Conservation (phyloP, 495 filamentous ascomycete genomes). For the Neurospora sp. region DNA sequence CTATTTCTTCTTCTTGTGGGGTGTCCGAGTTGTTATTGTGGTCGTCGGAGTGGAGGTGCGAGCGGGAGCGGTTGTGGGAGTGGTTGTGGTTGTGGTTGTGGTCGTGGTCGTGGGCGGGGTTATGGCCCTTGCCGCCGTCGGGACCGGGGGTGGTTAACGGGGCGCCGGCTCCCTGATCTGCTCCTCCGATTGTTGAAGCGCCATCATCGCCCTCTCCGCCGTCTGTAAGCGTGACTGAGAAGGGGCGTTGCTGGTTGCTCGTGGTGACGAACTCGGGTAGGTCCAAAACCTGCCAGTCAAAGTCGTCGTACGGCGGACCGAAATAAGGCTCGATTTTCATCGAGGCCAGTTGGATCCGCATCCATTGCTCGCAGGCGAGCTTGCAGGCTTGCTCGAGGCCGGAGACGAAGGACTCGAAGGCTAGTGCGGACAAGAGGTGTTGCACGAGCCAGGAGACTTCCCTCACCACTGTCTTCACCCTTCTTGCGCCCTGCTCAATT, state of each 20-base stretch:
- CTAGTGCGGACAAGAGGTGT: conserved; percentile 22
- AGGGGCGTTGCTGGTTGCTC: background rate
- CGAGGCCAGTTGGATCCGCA: conserved; percentile 22
- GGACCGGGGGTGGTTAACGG: background rate
- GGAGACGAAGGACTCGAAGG: conserved; percentile 23
- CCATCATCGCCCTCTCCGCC: conserved; percentile 9
- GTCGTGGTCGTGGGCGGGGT: background rate
- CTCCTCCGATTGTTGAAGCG: background rate
- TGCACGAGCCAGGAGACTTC: conserved; percentile 30
- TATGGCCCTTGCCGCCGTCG: background rate
- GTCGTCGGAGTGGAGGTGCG: background rate
- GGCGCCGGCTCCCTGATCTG: background rate
- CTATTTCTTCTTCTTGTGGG: conserved; percentile 11
- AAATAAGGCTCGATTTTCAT: conserved; percentile 33
- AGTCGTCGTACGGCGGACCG: conserved; percentile 29
- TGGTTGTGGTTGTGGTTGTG: background rate
- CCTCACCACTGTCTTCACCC: conserved; percentile 26
- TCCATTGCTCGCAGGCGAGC: conserved; percentile 26
- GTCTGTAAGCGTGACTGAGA: background rate
- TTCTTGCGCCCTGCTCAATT: conserved; percentile 16
- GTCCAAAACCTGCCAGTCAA: conserved; percentile 30
- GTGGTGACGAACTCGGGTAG: conserved; percentile 19
- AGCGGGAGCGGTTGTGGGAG: background rate
- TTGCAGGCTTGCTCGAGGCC: conserved; percentile 24
- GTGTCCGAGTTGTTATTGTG: background rate